Evolutionary conservation across 192 early-diverging fungal genomes (phyloP).

Genomic region (Endogone sp.): DNA sequence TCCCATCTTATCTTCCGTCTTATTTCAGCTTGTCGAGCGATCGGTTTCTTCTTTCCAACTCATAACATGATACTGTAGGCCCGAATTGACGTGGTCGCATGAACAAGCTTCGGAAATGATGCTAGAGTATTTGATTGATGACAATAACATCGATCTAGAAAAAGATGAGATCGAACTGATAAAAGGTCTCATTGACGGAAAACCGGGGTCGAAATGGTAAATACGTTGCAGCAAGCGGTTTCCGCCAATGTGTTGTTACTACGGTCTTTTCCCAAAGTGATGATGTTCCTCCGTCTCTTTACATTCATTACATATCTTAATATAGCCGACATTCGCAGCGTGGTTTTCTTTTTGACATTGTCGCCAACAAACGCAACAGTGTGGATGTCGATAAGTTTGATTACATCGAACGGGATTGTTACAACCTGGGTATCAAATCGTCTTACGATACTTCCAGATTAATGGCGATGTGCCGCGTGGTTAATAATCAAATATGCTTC

Average conservation of each 20-base stretch:
- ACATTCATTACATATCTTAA: not conserved
- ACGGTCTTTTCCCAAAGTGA: not conserved
- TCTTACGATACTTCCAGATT: constrained; percentile 54
- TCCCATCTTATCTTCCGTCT: not conserved
- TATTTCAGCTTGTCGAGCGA: not conserved
- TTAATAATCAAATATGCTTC: constrained; percentile 88
- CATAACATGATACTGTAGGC: constrained; percentile 21
- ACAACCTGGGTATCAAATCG: constrained; percentile 66
- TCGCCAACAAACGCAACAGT: constrained; percentile 91
- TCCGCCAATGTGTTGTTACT: not conserved
- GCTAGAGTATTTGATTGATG: constrained; percentile 75
- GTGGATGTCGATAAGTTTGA: constrained; percentile 96
- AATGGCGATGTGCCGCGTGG: constrained; percentile 79
- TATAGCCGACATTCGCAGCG: constrained; percentile 18
- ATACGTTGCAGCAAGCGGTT: not conserved
- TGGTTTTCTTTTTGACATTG: constrained; percentile 91
- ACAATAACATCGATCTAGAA: constrained; percentile 65
- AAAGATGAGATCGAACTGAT: constrained; percentile 56
- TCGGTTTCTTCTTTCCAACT: not conserved
- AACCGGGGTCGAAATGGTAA: constrained; percentile 38
- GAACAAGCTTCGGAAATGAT: constrained; percentile 83
- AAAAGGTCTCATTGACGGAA: constrained; percentile 70
- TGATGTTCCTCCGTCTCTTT: not conserved
- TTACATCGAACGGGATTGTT: constrained; percentile 74
- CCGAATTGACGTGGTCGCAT: constrained; percentile 61